phyloP scores from a whole-genome alignment of 495 filamentous ascomycete species.

The Podospora pseudoanserina region DNA sequence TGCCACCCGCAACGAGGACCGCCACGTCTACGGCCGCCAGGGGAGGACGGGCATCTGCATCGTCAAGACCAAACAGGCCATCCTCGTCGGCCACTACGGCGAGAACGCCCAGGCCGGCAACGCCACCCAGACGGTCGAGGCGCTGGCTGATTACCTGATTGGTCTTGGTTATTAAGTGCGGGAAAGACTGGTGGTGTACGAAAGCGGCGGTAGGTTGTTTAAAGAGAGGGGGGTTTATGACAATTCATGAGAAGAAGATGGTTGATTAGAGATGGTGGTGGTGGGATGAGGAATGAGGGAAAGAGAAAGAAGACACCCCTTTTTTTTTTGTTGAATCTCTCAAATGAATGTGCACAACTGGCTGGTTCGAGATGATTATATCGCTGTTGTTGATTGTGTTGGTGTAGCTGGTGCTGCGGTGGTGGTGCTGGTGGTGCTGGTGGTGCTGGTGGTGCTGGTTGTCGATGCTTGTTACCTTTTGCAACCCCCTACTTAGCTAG shows the following conservation, averaged over 20 bases:
- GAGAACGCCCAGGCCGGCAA: conserved; percentile 64
- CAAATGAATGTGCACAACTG: background rate
- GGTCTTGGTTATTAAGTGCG: conserved; percentile 59
- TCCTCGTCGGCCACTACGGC: conserved; percentile 81
- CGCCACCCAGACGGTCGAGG: conserved; percentile 60
- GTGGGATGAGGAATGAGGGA: too few relatives aligned
- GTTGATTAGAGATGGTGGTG: background rate
- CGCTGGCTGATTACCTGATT: conserved; percentile 72
- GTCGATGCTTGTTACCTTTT: background rate
- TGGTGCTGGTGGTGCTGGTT: background rate
- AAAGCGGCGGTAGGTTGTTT: conserved; percentile 1
- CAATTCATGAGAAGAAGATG: background rate
- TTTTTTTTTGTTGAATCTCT: background rate
- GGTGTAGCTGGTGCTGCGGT: background rate
- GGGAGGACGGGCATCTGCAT: conserved; percentile 76
- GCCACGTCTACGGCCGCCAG: conserved; percentile 83
- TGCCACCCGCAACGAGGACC: conserved; percentile 65
- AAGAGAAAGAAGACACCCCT: background rate
- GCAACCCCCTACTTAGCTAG: background rate
- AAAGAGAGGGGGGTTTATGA: background rate
- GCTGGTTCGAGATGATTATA: background rate
- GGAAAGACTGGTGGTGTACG: background rate
- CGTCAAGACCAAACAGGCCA: conserved; percentile 77
- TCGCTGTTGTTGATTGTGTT: background rate
- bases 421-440: too few relatives aligned